These are phyloP conservation scores for Perilla frutescens DNA, from an alignment of 257 asterid species.

Conservation along the genomic window DNA sequence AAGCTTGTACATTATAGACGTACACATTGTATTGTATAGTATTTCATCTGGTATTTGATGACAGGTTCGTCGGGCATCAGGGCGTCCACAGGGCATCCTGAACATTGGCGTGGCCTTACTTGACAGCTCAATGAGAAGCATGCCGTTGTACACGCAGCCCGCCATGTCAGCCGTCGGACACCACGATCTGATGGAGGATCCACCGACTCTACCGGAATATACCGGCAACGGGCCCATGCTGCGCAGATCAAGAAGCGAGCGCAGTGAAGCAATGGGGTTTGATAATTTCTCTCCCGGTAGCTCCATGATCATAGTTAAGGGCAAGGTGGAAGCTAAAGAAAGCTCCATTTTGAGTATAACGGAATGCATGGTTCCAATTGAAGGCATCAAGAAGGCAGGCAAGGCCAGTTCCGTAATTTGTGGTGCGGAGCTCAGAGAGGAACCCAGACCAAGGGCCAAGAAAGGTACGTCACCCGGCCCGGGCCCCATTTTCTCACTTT, in stretches of 20 bases:
- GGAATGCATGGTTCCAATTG: constrained; percentile 43
- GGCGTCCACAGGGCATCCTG: constrained; percentile 87
- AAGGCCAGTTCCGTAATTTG: constrained; percentile 80
- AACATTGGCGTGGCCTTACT: constrained; percentile 87
- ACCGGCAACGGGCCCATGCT: constrained; percentile 39
- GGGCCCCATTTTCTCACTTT: too few species aligned
- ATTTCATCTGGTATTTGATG: background rate
- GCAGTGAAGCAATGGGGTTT: constrained; percentile 58
- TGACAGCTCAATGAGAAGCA: constrained; percentile 76
- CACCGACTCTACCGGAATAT: constrained; percentile 36
- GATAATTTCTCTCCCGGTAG: constrained; percentile 48
- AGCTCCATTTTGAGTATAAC: constrained; percentile 69
- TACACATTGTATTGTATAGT: too few species aligned
- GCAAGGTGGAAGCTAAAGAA: constrained; percentile 45
- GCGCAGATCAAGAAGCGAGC: constrained; percentile 65
- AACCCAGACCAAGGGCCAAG: constrained; percentile 38
- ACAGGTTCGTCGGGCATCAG: constrained; percentile 89
- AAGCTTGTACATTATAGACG: too few species aligned
- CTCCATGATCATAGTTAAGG: constrained; percentile 47
- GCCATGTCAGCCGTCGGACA: constrained; percentile 72
- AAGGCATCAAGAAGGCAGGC: constrained; percentile 38
- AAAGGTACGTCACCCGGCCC: constrained; percentile 42
- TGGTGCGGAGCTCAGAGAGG: constrained; percentile 63
- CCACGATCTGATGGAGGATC: constrained; percentile 60
- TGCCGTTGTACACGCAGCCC: constrained; percentile 71